These are phyloP conservation scores for Colletotrichum sp. DNA, from an alignment of 2,329 filamentous ascomycete species.

Conservation along the genomic window DNA sequence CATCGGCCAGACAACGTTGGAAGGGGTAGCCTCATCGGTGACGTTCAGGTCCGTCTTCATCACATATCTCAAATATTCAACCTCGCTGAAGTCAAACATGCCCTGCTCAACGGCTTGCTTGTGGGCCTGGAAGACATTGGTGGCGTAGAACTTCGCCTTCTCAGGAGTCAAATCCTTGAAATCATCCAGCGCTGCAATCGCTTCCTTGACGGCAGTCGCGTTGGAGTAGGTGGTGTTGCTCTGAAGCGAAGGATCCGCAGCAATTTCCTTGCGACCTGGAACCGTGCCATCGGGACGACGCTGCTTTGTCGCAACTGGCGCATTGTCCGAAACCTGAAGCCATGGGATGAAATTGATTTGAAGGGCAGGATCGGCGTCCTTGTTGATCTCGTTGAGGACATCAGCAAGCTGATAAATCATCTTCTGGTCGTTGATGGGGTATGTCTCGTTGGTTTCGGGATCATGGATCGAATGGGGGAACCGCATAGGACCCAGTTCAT, in stretches of 20 bases:
- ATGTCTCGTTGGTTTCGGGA: conserved; percentile 43
- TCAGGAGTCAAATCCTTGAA: conserved; percentile 28
- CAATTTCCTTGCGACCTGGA: conserved; percentile 27
- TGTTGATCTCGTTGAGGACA: conserved; percentile 44
- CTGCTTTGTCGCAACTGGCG: conserved; percentile 26
- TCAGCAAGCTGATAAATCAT: conserved; percentile 47
- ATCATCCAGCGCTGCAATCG: conserved; percentile 27
- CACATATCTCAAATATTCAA: conserved; percentile 35
- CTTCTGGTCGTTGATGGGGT: conserved; percentile 45
- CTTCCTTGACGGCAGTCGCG: conserved; percentile 27
- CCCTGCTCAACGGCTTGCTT: conserved; percentile 32
- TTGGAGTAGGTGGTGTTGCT: conserved; percentile 26
- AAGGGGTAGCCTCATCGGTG: conserved; percentile 37
- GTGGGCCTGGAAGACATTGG: conserved; percentile 34
- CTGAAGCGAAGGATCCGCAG: conserved; percentile 24
- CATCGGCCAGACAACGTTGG: conserved; percentile 29
- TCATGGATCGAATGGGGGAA: conserved; percentile 45
- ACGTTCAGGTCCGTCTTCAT: conserved; percentile 39
- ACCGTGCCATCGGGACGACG: conserved; percentile 32
- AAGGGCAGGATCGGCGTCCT: conserved; percentile 28
- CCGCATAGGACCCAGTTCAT: conserved; percentile 49
- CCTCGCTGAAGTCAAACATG: conserved; percentile 33
- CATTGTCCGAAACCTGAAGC: conserved; percentile 41
- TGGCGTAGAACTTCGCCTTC: conserved; percentile 25
- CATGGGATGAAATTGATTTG: conserved; percentile 46